Evolutionary conservation across 1,284 basidiomycete genomes (phyloP), one percentile per base, ranked within the genome.

Genomic region (Apiotrichum sp.): DNA sequence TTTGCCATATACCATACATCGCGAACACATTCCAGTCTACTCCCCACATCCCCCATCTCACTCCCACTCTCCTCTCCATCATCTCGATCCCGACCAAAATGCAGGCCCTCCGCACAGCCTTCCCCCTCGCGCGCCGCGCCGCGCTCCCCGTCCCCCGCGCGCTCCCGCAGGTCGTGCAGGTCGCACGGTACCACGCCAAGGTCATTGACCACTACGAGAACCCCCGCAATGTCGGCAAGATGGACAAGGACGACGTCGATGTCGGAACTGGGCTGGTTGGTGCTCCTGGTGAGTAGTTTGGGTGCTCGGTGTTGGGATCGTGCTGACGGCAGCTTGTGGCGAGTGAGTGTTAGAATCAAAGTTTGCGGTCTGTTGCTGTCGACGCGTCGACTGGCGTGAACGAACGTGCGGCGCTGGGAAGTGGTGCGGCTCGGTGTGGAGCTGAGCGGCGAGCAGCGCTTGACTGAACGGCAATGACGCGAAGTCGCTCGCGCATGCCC

Each of bases 181-280:
- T 35, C 46, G 58, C 62, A 62, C 83, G 91, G 66, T 95, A 95
- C 75, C 91, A 95, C 72, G 89, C 91, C 74, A 93, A 93, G 72
- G 91, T 95, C 59, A 93, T 95, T 65, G 89, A 90, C 53, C 93
- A 96, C 78, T 97, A 96, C 77, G 91, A 95, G 81, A 85, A 83
- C 77, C 93, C 93, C 64, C 84, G 87, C 80, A 97, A 97, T 78
- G 93, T 98, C 51, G 95, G 62, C 48, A 58, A 55, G 50, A 56
- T 65, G 54, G 62, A 67, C 60, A 64, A 65, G 52, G 50, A 61
- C 45, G 67, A 68, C 59, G 50, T 56, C 40, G 61, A 63, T 36
- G 63, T 99, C 57, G 96, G 96, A 41, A 97, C 95, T 58, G 96
- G 96, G 48, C 87, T 99, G 52, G 96, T 99, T 50, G 96, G 96